Conservation (phyloP, 2,329 filamentous ascomycete species). For the Diaporthe humulicola region DNA sequence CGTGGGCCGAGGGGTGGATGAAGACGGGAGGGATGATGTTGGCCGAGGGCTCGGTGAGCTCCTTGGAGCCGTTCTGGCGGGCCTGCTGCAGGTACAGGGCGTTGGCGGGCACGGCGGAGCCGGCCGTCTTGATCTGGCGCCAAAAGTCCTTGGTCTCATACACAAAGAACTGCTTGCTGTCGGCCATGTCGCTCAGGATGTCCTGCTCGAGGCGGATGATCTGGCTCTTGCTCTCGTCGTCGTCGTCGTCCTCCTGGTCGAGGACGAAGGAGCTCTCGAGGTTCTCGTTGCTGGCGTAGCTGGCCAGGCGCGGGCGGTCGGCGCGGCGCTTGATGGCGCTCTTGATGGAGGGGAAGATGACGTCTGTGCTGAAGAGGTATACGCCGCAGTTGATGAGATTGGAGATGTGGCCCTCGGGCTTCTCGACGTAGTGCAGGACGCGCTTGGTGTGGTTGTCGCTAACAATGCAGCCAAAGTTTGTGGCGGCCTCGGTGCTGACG, state of each 20-base stretch:
- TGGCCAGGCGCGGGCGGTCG: constrained; percentile 89
- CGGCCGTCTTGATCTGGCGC: constrained; percentile 99
- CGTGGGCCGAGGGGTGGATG: constrained; percentile 91
- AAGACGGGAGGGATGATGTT: constrained; percentile 94
- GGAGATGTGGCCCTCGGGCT: constrained; percentile 96
- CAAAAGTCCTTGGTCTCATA: constrained; percentile 99
- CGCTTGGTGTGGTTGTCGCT: constrained; percentile 93
- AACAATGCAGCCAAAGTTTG: constrained; percentile 98
- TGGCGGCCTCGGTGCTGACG: constrained; percentile 90
- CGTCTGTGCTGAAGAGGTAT: constrained; percentile 95
- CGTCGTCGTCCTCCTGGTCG: constrained; percentile 64
- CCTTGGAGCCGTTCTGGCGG: constrained; percentile 83
- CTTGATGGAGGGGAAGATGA: constrained; percentile 95
- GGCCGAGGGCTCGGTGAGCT: constrained; percentile 85
- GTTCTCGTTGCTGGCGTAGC: constrained; percentile 97
- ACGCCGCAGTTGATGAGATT: constrained; percentile 99
- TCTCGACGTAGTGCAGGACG: constrained; percentile 98
- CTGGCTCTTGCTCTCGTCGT: constrained; percentile 83
- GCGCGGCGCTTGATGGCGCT: constrained; percentile 95
- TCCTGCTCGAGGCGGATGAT: constrained; percentile 97
- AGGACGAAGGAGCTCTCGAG: constrained; percentile 76
- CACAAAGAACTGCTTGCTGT: constrained; percentile 98
- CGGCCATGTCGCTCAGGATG: constrained; percentile 93
- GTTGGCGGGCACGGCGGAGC: constrained; percentile 95
- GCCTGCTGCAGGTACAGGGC: constrained; percentile 97